Base-by-base conservation (phyloP, 805 yeast species). In the Ogataea pignaliae region DNA sequence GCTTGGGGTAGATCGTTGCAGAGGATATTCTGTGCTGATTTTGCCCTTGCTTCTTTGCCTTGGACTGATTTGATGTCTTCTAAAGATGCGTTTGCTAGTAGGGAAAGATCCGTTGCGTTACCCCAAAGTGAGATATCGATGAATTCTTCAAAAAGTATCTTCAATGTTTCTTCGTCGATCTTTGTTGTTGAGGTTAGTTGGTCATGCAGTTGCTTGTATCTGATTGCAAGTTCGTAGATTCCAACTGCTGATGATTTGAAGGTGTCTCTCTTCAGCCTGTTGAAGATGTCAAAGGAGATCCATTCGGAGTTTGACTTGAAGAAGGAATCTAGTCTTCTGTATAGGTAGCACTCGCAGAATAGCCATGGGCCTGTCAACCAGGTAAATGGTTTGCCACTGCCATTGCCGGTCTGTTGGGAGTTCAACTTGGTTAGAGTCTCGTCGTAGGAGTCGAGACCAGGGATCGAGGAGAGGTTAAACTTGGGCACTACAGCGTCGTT, bases 61-160 rank as follows among this genome's bases (percentile, higher is more conserved):
- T 93, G 99, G 34, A 88, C 79, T 6, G 91, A 81, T 64, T 88
- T 85, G 56, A 93, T 85, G 52, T 93, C 97, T 38, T 90, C 97
- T 28, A 88, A 62, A 8, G 89, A 80, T n/a, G 91, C 88, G 46
- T 87, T 89, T 3, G 95, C 90, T 50, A 93, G 72, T 42, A 95
- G 69, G 0, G 97, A 88, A 58, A 93, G 74, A 64, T 93, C 99
- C 3, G 97, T 88, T 15, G 98, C 97, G 64, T 93, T 93, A 26
- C 99, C 99, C 99, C 99, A 93, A 42, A 93, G 67, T 0, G 97
- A 87, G 43, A 91, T 78, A 60, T 89, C 96, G 36, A 86, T 66
- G 50, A 90, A 85, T 61, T 93, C 99, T 48, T 73, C 77, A 70
- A 89, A 90, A 37, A 88, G 68, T 11, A 83, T 54, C 47, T 71